phyloP scores from a whole-genome alignment of 495 filamentous ascomycete genomes.

The Staphylotrichum tortipilum region DNA sequence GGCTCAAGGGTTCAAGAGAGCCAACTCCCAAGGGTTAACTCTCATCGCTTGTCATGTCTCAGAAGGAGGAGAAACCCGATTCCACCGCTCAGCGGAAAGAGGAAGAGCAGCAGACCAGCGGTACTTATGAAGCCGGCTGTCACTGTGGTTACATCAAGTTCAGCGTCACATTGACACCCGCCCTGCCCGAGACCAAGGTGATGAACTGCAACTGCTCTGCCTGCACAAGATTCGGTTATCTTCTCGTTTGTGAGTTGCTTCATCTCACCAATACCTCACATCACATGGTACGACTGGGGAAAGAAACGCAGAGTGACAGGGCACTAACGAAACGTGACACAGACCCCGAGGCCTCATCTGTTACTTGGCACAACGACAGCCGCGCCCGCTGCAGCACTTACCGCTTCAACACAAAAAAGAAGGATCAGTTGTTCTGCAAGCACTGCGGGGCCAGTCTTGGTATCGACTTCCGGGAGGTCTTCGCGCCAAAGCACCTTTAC shows the following conservation, averaged over 20 bases:
- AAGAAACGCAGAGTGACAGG: too few relatives aligned
- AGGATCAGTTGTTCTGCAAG: conserved; percentile 28
- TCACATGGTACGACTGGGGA: too few relatives aligned
- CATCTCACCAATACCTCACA: neutral
- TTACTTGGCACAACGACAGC: conserved; percentile 20
- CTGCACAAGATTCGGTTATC: conserved; percentile 22
- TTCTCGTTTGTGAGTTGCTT: conserved; percentile 24
- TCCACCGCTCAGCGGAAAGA: neutral
- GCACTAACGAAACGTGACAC: too few relatives aligned
- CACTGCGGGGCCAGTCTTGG: conserved; percentile 26
- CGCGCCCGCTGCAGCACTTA: conserved; percentile 20
- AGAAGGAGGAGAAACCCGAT: neutral
- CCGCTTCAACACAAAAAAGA: conserved; percentile 26
- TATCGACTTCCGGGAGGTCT: conserved; percentile 21
- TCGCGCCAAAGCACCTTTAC: conserved; percentile 11
- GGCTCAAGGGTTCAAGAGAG: too few relatives aligned
- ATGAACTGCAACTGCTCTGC: conserved; percentile 25
- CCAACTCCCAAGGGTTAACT: too few relatives aligned
- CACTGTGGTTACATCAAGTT: conserved; percentile 31
- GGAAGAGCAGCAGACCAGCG: neutral
- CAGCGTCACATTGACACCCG: conserved; percentile 20
- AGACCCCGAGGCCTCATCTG: conserved; percentile 17
- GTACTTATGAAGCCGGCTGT: conserved; percentile 22
- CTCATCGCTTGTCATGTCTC: neutral
- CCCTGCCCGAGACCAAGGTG: conserved; percentile 19